Evolutionary conservation across 2,329 filamentous ascomycete genomes (phyloP), one percentile per base, ranked within the genome.

Genomic region (Pyricularia pennisetigena): DNA sequence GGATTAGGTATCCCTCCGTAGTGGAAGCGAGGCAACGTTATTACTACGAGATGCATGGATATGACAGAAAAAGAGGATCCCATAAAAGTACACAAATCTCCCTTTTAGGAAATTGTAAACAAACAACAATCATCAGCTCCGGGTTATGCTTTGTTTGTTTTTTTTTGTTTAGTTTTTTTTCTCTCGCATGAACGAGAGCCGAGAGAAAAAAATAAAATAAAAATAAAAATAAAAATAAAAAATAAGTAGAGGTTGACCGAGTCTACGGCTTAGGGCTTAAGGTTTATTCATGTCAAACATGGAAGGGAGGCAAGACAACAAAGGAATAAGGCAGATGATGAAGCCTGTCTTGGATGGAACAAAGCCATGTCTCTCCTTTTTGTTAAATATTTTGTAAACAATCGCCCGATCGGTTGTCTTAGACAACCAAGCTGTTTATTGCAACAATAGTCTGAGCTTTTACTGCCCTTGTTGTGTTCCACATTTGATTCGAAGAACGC

Each of bases 41-140:
- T 26, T 28, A 59, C 20, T 59, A 59, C 54, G 10, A 59, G 3
- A 5, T 23, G 16, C 23, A 14, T 61, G 41, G 41, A 61, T 61
- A 61, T 61, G 57, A 61, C 57, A 61, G 57, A 61, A 61, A 61
- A 61, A 61, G 57, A 61, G 57, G 57, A 61, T 24, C 57, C 24
- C 26, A 61, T 28, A n/a, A 24, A 54, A 61, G 57, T 28, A 61
- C 57, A 61, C 57, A 61, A 28, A 61, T 28, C 14, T 24, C 57
- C 24, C 23, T 61, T 61, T 61, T 61, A 8, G 57, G 57, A 16
- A 61, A 61, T 26, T 26, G 57, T 61, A 61, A 61, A 61, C 57
- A 61, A 61, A 61, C 23, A 59, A 23, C 54, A 54, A 54, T n/a
- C 41, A 54, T n/a, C 41, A 54, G 41, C 41, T 54, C 41, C 32